Percentiles rank a stretch among this genome's conserved stretches.
These are phyloP conservation scores for Trichoderma polysporum DNA, from an alignment of 2,329 filamentous ascomycete genomes.

Conservation along the genomic window DNA sequence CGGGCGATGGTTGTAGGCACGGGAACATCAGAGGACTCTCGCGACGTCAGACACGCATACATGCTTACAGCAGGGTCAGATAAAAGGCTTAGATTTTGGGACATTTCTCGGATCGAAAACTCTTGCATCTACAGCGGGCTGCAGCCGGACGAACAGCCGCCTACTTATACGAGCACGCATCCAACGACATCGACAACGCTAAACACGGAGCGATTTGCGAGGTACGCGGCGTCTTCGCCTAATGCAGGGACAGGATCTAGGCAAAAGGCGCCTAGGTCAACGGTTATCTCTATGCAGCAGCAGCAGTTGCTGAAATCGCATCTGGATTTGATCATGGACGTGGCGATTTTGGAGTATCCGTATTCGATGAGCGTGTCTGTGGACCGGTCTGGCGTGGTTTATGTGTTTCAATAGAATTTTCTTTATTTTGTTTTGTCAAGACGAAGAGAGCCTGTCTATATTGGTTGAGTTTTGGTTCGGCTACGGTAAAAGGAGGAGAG, in stretches of 20 bases:
- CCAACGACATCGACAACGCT: constrained; percentile 63
- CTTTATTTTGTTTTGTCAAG: background rate
- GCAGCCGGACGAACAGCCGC: constrained; percentile 65
- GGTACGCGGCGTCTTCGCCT: constrained; percentile 36
- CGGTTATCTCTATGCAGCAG: constrained; percentile 84
- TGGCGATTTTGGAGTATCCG: constrained; percentile 82
- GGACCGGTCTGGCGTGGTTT: constrained; percentile 85
- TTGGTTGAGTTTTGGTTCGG: background rate
- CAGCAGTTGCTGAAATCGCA: constrained; percentile 83
- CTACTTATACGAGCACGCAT: constrained; percentile 67
- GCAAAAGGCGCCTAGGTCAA: constrained; percentile 59
- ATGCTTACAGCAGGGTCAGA: constrained; percentile 86
- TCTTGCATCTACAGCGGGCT: constrained; percentile 81
- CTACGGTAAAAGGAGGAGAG: constrained; percentile 1
- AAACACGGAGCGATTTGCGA: constrained; percentile 61
- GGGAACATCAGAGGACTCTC: constrained; percentile 67
- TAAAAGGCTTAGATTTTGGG: constrained; percentile 92
- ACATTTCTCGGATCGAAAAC: constrained; percentile 73
- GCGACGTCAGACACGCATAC: constrained; percentile 76
- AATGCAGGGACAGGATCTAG: constrained; percentile 32
- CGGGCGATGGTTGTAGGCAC: constrained; percentile 72
- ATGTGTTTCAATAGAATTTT: constrained; percentile 63
- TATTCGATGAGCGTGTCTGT: constrained; percentile 92
- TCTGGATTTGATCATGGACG: constrained; percentile 82
- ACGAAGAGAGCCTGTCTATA: background rate